Evolutionary conservation across 2,329 filamentous ascomycete species (phyloP).

Genomic region (Calonectria fujianensis): DNA sequence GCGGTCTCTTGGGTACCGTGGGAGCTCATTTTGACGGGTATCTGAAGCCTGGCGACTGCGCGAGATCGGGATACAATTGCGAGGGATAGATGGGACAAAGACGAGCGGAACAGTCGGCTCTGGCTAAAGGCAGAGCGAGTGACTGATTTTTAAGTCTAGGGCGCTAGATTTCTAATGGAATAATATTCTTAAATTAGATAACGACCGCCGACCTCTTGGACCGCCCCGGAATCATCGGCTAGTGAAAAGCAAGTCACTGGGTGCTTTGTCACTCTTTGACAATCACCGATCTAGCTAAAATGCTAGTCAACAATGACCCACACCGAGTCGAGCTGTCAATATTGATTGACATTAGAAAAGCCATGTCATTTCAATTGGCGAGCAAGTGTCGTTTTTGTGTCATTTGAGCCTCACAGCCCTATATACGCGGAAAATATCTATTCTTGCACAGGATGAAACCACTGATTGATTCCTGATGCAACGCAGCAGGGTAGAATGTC

Average conservation of each 20-base stretch:
- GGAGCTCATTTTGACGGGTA: background rate
- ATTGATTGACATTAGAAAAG: too few species aligned
- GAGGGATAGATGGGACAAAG: background rate
- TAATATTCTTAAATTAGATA: background rate
- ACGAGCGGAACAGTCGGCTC: background rate
- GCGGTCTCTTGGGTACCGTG: conserved; percentile 7
- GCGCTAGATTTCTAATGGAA: background rate
- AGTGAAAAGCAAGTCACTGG: background rate
- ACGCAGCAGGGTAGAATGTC: background rate
- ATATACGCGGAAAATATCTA: background rate
- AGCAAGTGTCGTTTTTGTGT: background rate
- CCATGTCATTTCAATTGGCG: too few species aligned
- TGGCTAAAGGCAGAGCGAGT: background rate
- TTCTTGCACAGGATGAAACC: background rate
- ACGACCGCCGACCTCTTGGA: background rate
- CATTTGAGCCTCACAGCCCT: background rate
- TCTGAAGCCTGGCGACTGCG: background rate
- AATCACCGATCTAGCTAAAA: background rate
- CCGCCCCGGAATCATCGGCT: background rate
- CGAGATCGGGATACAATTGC: background rate
- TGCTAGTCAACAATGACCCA: background rate
- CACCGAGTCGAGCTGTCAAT: background rate
- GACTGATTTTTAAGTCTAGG: background rate
- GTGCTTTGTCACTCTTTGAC: background rate
- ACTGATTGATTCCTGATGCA: background rate